Base-by-base conservation (phyloP, 2,329 filamentous ascomycete species). In the Diaporthe batatas region DNA sequence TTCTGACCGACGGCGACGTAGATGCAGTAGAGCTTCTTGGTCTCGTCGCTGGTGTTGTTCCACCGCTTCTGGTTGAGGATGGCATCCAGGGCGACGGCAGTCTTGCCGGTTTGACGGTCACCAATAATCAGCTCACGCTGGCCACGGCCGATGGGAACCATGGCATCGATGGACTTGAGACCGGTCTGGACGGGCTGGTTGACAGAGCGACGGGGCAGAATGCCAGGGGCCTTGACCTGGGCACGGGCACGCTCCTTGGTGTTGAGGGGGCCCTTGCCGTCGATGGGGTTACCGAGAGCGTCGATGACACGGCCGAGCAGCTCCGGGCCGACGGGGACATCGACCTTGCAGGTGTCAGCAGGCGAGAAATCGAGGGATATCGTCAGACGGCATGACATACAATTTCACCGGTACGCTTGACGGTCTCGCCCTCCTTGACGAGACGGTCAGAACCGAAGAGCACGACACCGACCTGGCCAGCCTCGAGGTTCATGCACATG, bases 401-500 rank as follows among this genome's bases (percentile, higher is more conserved):
- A 92, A 99, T 99, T 89, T 97, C 91, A 86, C 96, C 96, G 82
- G 96, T 99, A 92, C 96, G 96, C 93, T 98, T 98, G 87, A 99
- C 96, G 79, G 94, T 96, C 91, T 99, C 96, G 84, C 96, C 96
- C 89, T 99, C 96, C 91, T 94, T 96, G 92, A 99, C 96, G 82
- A 98, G 91, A 95, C 96, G 95, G 89, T 99, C 96, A 84, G 96
- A 98, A 92, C 96, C 96, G 91, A 99, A 99, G 84, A 99, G 91
- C 91, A 99, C 96, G 83, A 99, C 95, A 98, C 96, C 96, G 89
- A 99, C 96, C 89, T 98, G 96, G 86, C 96, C 96, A 87, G 96
- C 96, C 90, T 99, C 96, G 88, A 99, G 92, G 94, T 99, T 99
- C 96, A 99, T 98, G 94, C 96, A 98, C 96, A 99, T 99, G 87